Evolutionary conservation across 768 basidiomycete species (phyloP).

Genomic region (Termitomyces sp.): DNA sequence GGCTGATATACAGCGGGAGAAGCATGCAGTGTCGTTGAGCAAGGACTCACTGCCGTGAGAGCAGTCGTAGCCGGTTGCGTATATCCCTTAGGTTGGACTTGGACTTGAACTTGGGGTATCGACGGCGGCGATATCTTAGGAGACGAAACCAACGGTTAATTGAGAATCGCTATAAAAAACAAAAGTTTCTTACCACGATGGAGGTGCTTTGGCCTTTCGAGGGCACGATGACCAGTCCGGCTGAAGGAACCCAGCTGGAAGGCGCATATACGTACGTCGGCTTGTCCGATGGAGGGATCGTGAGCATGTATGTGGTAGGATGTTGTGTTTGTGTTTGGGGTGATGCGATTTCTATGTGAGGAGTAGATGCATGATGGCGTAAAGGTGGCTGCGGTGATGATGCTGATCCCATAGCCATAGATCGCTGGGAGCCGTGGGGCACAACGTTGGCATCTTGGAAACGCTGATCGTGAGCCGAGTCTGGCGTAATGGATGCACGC

Average conservation of each 20-base stretch:
- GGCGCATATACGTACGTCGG: constrained; percentile 9
- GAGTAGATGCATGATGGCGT: neutral
- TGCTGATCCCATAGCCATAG: too few species aligned
- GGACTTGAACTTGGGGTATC: neutral
- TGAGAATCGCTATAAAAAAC: neutral
- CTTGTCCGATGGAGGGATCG: neutral
- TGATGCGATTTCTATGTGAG: neutral
- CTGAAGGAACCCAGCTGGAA: constrained; percentile 1
- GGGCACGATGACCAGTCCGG: constrained; percentile 9
- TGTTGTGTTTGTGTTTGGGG: neutral
- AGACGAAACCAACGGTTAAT: neutral
- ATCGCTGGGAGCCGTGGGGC: too few species aligned
- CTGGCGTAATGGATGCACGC: neutral
- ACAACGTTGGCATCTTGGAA: too few species aligned
- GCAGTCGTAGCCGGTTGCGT: neutral
- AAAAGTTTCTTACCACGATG: constrained; percentile 1
- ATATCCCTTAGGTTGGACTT: too few species aligned
- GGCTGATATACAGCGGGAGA: neutral
- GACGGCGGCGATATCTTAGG: neutral
- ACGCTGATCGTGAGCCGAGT: neutral
- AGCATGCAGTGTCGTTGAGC: neutral
- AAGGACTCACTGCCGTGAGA: neutral
- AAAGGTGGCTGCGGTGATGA: too few species aligned
- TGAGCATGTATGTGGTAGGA: constrained; percentile 1
- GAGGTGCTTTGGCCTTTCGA: neutral